Percentiles rank a stretch among this genome's conserved stretches.
These are phyloP conservation scores for Tricholoma sp. DNA, from an alignment of 768 basidiomycete species.

Conservation along the genomic window DNA sequence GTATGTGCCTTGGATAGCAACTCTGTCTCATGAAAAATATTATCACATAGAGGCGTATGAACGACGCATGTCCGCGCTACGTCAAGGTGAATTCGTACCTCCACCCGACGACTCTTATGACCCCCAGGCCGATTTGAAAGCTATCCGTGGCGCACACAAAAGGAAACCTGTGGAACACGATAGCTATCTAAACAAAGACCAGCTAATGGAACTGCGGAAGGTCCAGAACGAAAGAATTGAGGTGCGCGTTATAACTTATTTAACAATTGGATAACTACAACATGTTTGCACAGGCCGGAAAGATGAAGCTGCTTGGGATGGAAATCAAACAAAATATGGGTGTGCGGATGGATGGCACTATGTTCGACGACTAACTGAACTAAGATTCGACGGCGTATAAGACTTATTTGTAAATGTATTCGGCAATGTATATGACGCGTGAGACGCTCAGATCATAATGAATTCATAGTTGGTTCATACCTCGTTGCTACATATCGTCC, in stretches of 20 bases:
- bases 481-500: too few species aligned
- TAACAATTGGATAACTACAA: background rate
- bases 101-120: conserved; percentile 73
- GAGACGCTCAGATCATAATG: too few species aligned
- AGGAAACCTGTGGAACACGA: conserved; percentile 63
- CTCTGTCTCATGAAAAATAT: conserved; percentile 92
- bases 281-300: conserved; percentile 48
- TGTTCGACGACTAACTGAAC: conserved; percentile 49
- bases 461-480: too few species aligned
- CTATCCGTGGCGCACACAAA: conserved; percentile 67
- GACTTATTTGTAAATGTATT: background rate
- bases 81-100: conserved; percentile 79
- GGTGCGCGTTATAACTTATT: conserved; percentile 34
- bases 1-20: conserved; percentile 44
- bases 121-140: conserved; percentile 78
- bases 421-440: too few species aligned
- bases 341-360: conserved; percentile 77
- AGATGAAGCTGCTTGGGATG: conserved; percentile 87
- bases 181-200: conserved; percentile 71
- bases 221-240: conserved; percentile 85
- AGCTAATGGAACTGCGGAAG: conserved; percentile 73
- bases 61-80: conserved; percentile 75
- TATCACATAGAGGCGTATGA: conserved; percentile 89
- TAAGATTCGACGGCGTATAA: background rate
- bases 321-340: conserved; percentile 82